Evolutionary conservation across 345 rosid genomes (phyloP), one percentile per base, ranked within the genome.

Genomic region (Populus pruinosa): DNA sequence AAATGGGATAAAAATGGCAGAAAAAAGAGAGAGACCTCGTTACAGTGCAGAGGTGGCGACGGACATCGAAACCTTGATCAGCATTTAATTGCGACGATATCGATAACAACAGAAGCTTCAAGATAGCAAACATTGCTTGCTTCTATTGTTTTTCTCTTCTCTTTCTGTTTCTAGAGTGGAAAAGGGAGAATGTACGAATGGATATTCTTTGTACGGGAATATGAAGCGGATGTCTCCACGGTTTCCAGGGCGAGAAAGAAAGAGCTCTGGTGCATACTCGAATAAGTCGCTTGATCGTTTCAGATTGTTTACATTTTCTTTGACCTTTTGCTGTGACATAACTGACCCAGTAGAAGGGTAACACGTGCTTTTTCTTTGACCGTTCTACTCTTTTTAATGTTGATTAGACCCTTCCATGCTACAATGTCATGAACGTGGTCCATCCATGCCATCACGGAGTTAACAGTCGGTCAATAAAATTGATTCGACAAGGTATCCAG

Each of bases 1-100:
- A 31, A n/a, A 65, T 7, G 63, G 25, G 36, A 56, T 20, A 49
- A 43, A 41, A 70, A 35, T 10, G 47, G 41, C 21, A 77, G 25
- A 10, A 71, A 56, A 61, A 27, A 71, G 68, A 36, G 36, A 59
- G 47, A 56, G 20, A 93, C 97, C 92, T 88, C 41, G 97, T 74
- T 4, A 88, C 91, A 23, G 96, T 90, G 59, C 93, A 91, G 23
- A 93, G 84, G 76, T 90, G 94, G 20, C 80, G 91, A 29, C 93
- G 94, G 67, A 93, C 90, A 74, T 91, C 89, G 81, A 93, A 90
- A 67, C 29, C 80, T 69, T 84, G 89, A 81, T 87, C 89, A 55
- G 87, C 88, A 7, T 71, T 63, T 6, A 90, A 72, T 71, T 75
- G 83, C 33, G 76, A 25, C 31, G 67, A 67, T 2, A 72, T 9